Evolutionary conservation across 768 basidiomycete genomes (phyloP), one percentile per base, ranked within the genome.

Genomic region (Lyophyllum decastes): DNA sequence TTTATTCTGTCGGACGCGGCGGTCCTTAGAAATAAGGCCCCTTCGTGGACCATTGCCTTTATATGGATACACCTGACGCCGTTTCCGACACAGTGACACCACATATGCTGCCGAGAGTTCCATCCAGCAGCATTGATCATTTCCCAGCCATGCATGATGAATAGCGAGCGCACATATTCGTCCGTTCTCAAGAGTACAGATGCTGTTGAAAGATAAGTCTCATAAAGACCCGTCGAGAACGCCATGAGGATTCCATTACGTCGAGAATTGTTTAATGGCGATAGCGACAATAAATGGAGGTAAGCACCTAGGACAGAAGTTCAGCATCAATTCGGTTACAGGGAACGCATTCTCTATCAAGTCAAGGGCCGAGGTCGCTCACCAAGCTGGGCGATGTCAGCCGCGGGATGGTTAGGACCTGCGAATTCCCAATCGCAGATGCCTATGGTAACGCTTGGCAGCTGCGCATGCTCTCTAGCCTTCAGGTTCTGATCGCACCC

Each of bases 331-430:
- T 43, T 33, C n/a, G 27, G 30, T 14, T 44, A 21, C 7, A 25
- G 21, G 40, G n/a, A 30, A 14, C 6, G 1, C 8, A 10, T 7
- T 33, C 12, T n/a, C 12, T 7, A 30, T 30, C 16, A 30, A 48
- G 30, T 27, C 47, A 33, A 48, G 26, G 25, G n/a, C 17, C 46
- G 21, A 16, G 24, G 4, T 25, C 44, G 24, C 56, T 22, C 34
- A 58, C 57, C 63, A 17, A 59, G 58, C 44, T 61, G 54, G 47
- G 61, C 61, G 44, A 58, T 44, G 50, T 57, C 55, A 54, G 55
- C 55, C 48, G 43, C 54, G 45, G 55, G 52, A 54, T 48, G 26
- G 44, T 49, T 59, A 30, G 44, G 59, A 45, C 55, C 30, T 38
- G 44, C 45, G 27, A 56, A 59, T 49, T 63, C 62, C 62, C 58